phyloP scores from a whole-genome alignment of 176 grass and related monocot genomes.

The Dendrocalamus sinicus region DNA sequence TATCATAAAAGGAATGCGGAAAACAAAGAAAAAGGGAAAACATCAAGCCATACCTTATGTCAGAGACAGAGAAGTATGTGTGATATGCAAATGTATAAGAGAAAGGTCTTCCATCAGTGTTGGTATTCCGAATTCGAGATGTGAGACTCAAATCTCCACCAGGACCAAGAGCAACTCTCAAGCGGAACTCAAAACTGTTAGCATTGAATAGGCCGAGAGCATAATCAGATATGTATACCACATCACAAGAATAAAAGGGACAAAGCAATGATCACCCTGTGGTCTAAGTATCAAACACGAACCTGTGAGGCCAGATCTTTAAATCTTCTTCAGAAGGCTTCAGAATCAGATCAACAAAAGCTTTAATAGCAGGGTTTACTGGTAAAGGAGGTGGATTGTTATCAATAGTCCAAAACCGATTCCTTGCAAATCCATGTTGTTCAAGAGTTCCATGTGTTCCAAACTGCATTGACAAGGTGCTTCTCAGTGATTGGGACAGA shows the following conservation, averaged over 20 bases:
- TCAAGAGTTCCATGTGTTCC: constrained; percentile 85
- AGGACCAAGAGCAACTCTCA: constrained; percentile 87
- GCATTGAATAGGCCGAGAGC: constrained; percentile 13
- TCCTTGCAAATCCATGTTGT: constrained; percentile 88
- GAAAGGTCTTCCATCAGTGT: constrained; percentile 77
- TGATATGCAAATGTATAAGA: constrained; percentile 93
- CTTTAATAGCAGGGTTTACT: constrained; percentile 58
- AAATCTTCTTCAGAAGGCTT: constrained; percentile 75
- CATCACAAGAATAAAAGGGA: constrained; percentile 9
- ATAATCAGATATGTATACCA: constrained; percentile 20
- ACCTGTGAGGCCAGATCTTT: constrained; percentile 90
- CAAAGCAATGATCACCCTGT: background rate
- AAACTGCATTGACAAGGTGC: constrained; percentile 65
- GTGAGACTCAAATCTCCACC: constrained; percentile 89
- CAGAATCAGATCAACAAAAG: constrained; percentile 85
- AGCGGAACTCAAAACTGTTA: constrained; percentile 65
- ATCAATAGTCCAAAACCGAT: constrained; percentile 74
- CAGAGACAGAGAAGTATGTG: constrained; percentile 96
- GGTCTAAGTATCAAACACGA: constrained; percentile 18
- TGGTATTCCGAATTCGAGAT: constrained; percentile 86
- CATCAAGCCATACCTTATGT: constrained; percentile 48
- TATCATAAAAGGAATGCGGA: constrained; percentile 24
- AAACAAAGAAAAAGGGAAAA: constrained; percentile 27
- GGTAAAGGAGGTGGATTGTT: constrained; percentile 70
- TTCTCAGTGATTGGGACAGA: constrained; percentile 5